Evolutionary conservation across 805 yeast genomes (phyloP), one percentile per base, ranked within the genome.

Genomic region (Myxozyma melibiosi): DNA sequence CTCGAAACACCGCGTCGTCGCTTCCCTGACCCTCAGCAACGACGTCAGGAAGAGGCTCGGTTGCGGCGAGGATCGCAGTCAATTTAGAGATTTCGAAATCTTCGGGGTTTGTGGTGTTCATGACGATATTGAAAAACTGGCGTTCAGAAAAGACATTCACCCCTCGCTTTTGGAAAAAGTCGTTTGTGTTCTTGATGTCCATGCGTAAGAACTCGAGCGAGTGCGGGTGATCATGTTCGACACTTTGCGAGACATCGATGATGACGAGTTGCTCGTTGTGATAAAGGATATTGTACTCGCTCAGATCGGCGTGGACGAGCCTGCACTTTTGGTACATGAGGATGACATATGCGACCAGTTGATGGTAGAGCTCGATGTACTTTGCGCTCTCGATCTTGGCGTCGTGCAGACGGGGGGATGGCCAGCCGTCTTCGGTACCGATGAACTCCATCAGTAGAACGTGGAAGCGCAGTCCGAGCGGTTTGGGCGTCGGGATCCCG

Each of bases 141-240:
- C 96, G 79, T 71, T 94, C 98, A 2, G 95, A 82, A 65, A 87
- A 86, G 14, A 89, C 86, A 50, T 81, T 80, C 40, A 91, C 88
- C 35, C 85, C 84, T 70, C 85, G 84, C 66, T 80, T 80, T 59
- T 84, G 78, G 67, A 94, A 94, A 71, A 85, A 94, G 66, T 88
- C 94, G 68, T 92, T 94, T 24, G 92, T 88, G 68, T 94, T 94
- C 71, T 92, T 94, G 68, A 94, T 91, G 73, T 94, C 99, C 99
- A 94, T 94, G 69, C 99, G 78, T 58, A 94, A 74, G 70, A 94
- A 94, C 71, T 94, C 98, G 63, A 94, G 77, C 41, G 96, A 87
- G 90, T 90, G 90, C 9, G 97, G 98, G 73, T 94, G 99, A 66
- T 90, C 97, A 8, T 97, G 97, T 71, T 94, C 98, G 24, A 94